Base-by-base conservation (phyloP, 257 asterid species). In the Ocimum tenuiflorum region DNA sequence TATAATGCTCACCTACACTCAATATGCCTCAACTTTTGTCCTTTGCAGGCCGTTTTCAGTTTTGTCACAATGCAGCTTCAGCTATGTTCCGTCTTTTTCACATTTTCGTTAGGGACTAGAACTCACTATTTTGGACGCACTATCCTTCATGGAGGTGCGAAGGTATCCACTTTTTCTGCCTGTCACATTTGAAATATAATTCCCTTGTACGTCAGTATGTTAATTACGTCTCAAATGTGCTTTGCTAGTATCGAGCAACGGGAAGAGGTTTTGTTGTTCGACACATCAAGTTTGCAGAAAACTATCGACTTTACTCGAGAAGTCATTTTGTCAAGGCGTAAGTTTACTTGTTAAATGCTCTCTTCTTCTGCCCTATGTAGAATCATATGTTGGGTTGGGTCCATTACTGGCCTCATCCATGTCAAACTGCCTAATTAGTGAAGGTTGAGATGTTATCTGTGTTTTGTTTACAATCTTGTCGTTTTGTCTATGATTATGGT, bases 81-180 rank as follows among this genome's bases (percentile, higher is more conserved):
- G 84, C 95, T 92, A 48, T 89, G 94, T 71, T 89, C 99, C 7
- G 89, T 94, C 77, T 94, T 94, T 85, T 94, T 94, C 77, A 90
- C 97, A 7, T 92, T 92, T 80, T 92, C 99, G 3, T 73, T 92
- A 51, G 99, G 99, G 64, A 94, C 97, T 22, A 84, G 91, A 77
- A 87, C 97, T 52, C 99, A 94, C 72, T 94, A 94, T 70, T 94
- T 94, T 80, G 99, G 99, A 65, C 97, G 99, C 24, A 94, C 99
- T 50, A 79, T 94, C 77, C 96, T 94, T 74, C 99, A 94, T 70
- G 99, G 99, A 72, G 99, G 99, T 56, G 99, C 99, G 61, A 94
- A 92, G 95, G 99, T 92, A 79, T 76, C 73, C 15, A 45, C 20
- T 36, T 65, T 39, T 49, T 59, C 33, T 61, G 20, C 42, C 35